Percentiles rank a stretch among this genome's conserved stretches.
Evolutionary conservation across 768 basidiomycete genomes (phyloP).

Genomic region (Agrocybe chaxingu): DNA sequence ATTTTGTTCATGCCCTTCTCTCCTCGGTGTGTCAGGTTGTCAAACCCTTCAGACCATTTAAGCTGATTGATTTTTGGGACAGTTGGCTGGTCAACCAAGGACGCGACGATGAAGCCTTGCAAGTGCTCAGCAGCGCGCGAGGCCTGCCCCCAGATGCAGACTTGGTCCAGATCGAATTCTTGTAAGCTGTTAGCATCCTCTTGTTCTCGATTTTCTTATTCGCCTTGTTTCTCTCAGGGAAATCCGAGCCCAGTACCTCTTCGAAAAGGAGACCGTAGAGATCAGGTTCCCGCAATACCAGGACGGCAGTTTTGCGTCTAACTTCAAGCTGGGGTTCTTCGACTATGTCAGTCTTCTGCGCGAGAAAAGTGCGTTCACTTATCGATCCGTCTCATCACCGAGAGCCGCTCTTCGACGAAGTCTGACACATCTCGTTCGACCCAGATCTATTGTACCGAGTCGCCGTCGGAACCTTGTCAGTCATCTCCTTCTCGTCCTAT

Average conservation of each 20-base stretch:
- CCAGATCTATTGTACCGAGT: constrained; percentile 61
- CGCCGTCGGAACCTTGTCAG: constrained; percentile 54
- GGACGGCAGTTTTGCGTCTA: constrained; percentile 53
- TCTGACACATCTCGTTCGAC: neutral
- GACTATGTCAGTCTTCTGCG: constrained; percentile 62
- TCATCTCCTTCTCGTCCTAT: neutral
- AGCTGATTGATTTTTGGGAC: neutral
- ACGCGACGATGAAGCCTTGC: constrained; percentile 70
- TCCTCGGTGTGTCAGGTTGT: constrained; percentile 44
- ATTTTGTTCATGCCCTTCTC: constrained; percentile 80
- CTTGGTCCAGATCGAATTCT: constrained; percentile 69
- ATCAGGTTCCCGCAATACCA: constrained; percentile 61
- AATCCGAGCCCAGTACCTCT: constrained; percentile 71
- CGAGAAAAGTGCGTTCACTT: constrained; percentile 35
- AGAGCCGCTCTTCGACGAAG: neutral
- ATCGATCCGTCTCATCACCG: neutral
- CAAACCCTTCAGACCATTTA: neutral
- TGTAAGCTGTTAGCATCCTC: constrained; percentile 39
- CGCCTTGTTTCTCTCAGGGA: constrained; percentile 36
- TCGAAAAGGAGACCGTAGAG: constrained; percentile 63
- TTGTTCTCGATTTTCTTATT: neutral
- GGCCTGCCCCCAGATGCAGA: constrained; percentile 53
- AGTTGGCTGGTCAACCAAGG: constrained; percentile 80
- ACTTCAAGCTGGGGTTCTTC: constrained; percentile 58
- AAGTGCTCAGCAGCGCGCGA: constrained; percentile 60